phyloP scores from a whole-genome alignment of 305 asterid genomes.

The Fraxinus albicans region DNA sequence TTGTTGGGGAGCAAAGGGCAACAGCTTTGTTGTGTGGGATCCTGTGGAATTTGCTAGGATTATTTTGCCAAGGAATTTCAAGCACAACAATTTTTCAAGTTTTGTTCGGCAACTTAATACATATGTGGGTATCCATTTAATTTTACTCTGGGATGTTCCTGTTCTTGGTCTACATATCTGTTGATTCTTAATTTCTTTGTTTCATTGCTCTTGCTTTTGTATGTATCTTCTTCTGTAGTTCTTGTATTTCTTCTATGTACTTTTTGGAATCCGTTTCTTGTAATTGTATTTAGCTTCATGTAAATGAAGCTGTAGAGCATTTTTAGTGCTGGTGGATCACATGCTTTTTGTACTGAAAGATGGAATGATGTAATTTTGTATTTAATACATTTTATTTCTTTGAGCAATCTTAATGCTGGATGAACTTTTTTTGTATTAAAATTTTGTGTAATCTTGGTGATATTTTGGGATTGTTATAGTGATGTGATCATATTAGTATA shows the following conservation, averaged over 20 bases:
- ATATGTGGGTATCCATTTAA: slow-evolving; percentile 72
- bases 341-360: slow-evolving; percentile 3
- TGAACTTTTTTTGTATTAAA: slow-evolving; percentile 8
- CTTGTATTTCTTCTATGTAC: slow-evolving; percentile 20
- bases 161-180: slow-evolving; percentile 17
- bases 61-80: slow-evolving; percentile 68
- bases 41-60: slow-evolving; percentile 59
- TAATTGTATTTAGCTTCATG: slow-evolving; percentile 20
- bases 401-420: slow-evolving; percentile 5
- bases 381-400: slow-evolving; percentile 15
- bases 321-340: not conserved
- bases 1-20: slow-evolving; percentile 63
- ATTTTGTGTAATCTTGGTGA: slow-evolving; percentile 20
- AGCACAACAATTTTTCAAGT: slow-evolving; percentile 89
- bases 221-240: slow-evolving; percentile 23
- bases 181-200: slow-evolving; percentile 20
- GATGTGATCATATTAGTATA: slow-evolving; percentile 4
- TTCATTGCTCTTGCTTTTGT: not conserved
- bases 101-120: slow-evolving; percentile 93
- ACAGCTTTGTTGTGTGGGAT: slow-evolving; percentile 82
- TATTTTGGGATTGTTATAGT: slow-evolving; percentile 24
- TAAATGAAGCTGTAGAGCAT: slow-evolving; percentile 4
- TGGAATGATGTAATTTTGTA: not conserved
- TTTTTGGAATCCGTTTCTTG: slow-evolving; percentile 16
- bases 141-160: slow-evolving; percentile 22